phyloP scores from a whole-genome alignment of 2,329 filamentous ascomycete genomes.

The Polychaeton citri region DNA sequence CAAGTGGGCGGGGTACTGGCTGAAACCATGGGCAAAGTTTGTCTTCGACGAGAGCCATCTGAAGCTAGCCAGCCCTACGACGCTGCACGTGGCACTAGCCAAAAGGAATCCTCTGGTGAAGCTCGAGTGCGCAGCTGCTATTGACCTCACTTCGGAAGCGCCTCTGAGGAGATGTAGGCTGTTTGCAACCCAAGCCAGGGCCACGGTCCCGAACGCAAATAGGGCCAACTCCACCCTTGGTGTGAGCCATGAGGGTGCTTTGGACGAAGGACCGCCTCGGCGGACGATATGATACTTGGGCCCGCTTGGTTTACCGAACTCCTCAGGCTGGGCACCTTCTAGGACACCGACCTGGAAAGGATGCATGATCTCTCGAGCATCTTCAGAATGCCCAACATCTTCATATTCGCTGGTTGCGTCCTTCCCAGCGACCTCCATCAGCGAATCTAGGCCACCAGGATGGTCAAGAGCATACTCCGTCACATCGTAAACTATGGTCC shows the following conservation, averaged over 20 bases:
- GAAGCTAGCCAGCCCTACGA: constrained; percentile 5
- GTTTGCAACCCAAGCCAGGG: constrained; percentile 3
- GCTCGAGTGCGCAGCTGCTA: constrained; percentile 4
- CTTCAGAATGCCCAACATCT: constrained; percentile 54
- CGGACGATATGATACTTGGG: constrained; percentile 5
- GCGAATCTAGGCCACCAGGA: constrained; percentile 82
- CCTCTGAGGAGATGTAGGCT: not conserved
- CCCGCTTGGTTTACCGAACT: constrained; percentile 1
- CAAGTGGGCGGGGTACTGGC: constrained; percentile 22
- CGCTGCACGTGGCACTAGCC: constrained; percentile 13
- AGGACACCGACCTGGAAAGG: constrained; percentile 24
- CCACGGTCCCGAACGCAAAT: constrained; percentile 4
- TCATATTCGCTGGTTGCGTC: constrained; percentile 85
- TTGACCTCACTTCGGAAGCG: constrained; percentile 1
- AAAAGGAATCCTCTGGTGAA: constrained; percentile 27
- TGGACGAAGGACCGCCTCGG: constrained; percentile 1
- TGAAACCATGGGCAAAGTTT: constrained; percentile 5
- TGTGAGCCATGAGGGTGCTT: constrained; percentile 1
- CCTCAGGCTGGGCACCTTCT: constrained; percentile 8
- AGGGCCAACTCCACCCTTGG: constrained; percentile 3
- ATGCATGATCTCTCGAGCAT: constrained; percentile 29
- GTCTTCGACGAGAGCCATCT: constrained; percentile 7
- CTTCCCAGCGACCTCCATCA: constrained; percentile 92
- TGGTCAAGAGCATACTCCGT: constrained; percentile 93
- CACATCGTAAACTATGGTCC: constrained; percentile 59